phyloP scores from a whole-genome alignment of 768 basidiomycete species.

The Trametes villosa region DNA sequence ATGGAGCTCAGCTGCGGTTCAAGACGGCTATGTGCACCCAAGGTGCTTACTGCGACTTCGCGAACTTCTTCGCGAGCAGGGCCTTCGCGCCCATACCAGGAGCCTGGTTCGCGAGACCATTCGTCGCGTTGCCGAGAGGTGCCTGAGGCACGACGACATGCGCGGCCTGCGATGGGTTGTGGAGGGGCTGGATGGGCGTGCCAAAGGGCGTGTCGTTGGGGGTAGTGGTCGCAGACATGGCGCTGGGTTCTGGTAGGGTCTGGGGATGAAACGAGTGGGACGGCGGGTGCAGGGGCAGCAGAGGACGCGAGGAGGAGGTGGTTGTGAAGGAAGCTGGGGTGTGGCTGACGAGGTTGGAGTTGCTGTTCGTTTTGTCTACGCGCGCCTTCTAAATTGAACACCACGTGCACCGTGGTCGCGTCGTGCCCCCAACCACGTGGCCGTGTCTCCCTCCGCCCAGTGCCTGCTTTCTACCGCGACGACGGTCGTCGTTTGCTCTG shows the following conservation, averaged over 20 bases:
- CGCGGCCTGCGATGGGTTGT: conserved; percentile 83
- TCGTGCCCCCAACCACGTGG: conserved; percentile 21
- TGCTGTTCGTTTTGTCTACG: conserved; percentile 20
- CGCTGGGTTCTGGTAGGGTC: conserved; percentile 22
- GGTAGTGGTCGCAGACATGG: conserved; percentile 60
- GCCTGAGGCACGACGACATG: conserved; percentile 79
- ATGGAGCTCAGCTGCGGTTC: conserved; percentile 16
- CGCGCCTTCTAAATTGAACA: conserved; percentile 24
- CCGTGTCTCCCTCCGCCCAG: conserved; percentile 6
- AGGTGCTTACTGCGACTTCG: conserved; percentile 76
- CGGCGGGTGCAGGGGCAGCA: background rate
- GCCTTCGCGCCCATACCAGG: conserved; percentile 89
- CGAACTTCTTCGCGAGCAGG: conserved; percentile 90
- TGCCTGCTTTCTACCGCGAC: background rate
- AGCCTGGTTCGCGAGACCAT: conserved; percentile 54
- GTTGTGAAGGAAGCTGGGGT: conserved; percentile 19
- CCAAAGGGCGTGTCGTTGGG: conserved; percentile 67
- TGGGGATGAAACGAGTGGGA: background rate
- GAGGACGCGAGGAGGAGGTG: conserved; percentile 11
- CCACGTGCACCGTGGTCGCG: conserved; percentile 27
- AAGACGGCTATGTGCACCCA: conserved; percentile 8
- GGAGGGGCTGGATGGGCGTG: conserved; percentile 76
- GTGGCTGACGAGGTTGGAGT: conserved; percentile 20
- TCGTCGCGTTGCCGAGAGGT: conserved; percentile 70
- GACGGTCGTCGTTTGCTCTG: background rate